Evolutionary conservation across 441 rosid genomes (phyloP), one percentile per base, ranked within the genome.

Genomic region (Jatropha podagrica): DNA sequence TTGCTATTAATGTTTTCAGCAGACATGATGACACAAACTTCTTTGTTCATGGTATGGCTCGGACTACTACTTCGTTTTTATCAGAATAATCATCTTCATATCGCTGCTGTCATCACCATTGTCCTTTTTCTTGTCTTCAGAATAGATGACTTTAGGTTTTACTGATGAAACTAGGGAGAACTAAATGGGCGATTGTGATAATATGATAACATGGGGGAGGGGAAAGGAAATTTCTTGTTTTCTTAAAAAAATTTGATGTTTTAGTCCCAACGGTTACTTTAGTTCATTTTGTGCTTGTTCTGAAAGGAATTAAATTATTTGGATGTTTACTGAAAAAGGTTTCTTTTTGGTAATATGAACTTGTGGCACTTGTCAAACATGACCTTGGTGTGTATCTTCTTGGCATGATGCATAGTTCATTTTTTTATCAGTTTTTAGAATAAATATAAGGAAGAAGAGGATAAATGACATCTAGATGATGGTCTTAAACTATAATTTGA

Each of bases 1-100:
- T 90, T 71, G 87, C 95, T n/a, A 79, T 90, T 46, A 68, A 90
- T 80, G 92, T 84, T 80, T 90, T 89, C 78, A 90, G 95, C 81
- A 84, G 91, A 80, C 95, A 86, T 73, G 91, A 88, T 83, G 85
- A 81, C 63, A 77, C 83, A 2, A 71, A 78, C 18, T 78, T 82
- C 78, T 86, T 83, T 65, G 81, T 85, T 79, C 91, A 90, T 66
- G 95, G 95, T 90, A 82, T 77, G 88, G 26, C 23, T 58, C n/a
- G 12, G 58, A 49, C 42, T 68, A 69, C n/a, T 17, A 37, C 23
- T 71, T 60, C 55, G 72, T 46, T 27, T 66, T 55, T 5, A 64
- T 20, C 75, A n/a, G 49, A 41, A 27, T 17, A 4, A n/a, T 63
- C 32, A 52, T 54, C 7, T 12, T 37, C 14, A 40, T 56, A 10